phyloP scores from a whole-genome alignment of 176 grass and related monocot species.

The Aegilops bicornis region DNA sequence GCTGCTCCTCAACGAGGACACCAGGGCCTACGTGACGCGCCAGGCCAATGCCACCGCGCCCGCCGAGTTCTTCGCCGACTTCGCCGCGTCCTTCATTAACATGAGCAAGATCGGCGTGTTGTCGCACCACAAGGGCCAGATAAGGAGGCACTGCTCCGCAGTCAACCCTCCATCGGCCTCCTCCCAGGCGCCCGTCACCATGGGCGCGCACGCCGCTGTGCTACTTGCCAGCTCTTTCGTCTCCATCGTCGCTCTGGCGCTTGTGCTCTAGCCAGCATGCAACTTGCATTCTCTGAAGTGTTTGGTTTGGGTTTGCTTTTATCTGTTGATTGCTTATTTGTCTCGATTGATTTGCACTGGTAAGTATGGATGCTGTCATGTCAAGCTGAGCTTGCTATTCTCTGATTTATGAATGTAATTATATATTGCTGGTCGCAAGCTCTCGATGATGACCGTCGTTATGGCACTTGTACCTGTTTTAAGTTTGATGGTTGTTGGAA shows the following conservation, averaged over 20 bases:
- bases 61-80: slow-evolving; percentile 45
- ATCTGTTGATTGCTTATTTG: too few relatives aligned
- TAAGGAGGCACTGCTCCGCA: slow-evolving; percentile 39
- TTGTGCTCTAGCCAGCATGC: not conserved
- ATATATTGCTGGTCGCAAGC: too few relatives aligned
- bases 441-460: too few relatives aligned
- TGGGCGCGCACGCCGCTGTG: not conserved
- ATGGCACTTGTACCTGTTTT: too few relatives aligned
- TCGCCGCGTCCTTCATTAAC: slow-evolving; percentile 25
- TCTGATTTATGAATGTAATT: too few relatives aligned
- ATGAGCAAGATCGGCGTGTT: slow-evolving; percentile 41
- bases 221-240: not conserved
- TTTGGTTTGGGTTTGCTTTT: not conserved
- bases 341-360: too few relatives aligned
- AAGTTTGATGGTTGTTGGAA: not conserved
- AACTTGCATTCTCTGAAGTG: not conserved
- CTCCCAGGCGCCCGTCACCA: not conserved
- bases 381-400: too few relatives aligned
- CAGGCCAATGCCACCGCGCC: slow-evolving; percentile 32
- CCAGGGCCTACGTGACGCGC: slow-evolving; percentile 38
- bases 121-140: slow-evolving; percentile 33
- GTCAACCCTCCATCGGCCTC: slow-evolving; percentile 27
- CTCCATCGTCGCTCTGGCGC: not conserved
- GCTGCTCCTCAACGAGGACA: slow-evolving; percentile 27
- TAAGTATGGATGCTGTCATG: too few relatives aligned